Evolutionary conservation across 1,284 basidiomycete genomes (phyloP).

Genomic region (Ganoderma boninense): DNA sequence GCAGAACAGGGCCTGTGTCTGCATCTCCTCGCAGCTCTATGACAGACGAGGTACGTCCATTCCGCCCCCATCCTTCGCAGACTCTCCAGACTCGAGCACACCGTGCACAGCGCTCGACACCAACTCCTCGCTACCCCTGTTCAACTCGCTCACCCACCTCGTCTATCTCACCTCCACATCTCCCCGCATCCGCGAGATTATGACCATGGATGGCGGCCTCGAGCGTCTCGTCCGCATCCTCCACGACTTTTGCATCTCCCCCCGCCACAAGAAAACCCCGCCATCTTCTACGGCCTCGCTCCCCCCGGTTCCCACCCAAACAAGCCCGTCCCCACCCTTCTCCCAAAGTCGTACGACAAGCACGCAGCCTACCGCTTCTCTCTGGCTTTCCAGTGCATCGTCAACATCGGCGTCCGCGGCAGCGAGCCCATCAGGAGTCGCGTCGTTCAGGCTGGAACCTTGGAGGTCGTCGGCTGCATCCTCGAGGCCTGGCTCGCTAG

Average conservation of each 20-base stretch:
- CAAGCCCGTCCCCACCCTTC: slow-evolving; percentile 64
- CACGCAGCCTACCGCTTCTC: slow-evolving; percentile 88
- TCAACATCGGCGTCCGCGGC: slow-evolving; percentile 98
- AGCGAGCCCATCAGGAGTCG: slow-evolving; percentile 91
- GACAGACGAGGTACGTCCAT: slow-evolving; percentile 84
- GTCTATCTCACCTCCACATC: slow-evolving; percentile 98
- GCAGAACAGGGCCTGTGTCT: slow-evolving; percentile 95
- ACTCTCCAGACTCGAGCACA: background rate
- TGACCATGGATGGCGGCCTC: slow-evolving; percentile 97
- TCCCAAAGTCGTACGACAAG: slow-evolving; percentile 79
- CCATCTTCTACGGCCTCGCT: slow-evolving; percentile 76
- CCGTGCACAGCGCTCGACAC: slow-evolving; percentile 87
- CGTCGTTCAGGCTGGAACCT: slow-evolving; percentile 95
- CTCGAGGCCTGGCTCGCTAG: slow-evolving; percentile 92
- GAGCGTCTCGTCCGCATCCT: slow-evolving; percentile 95
- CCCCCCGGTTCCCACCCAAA: slow-evolving; percentile 63
- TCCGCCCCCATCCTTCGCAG: slow-evolving; percentile 24
- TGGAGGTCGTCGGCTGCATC: slow-evolving; percentile 95
- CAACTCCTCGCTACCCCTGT: slow-evolving; percentile 88
- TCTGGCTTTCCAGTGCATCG: slow-evolving; percentile 96
- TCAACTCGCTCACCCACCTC: slow-evolving; percentile 97
- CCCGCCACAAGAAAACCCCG: slow-evolving; percentile 77
- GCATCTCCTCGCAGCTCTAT: slow-evolving; percentile 94
- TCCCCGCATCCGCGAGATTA: slow-evolving; percentile 96
- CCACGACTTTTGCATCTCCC: slow-evolving; percentile 85